These are phyloP conservation scores for Dictyostelium discoideum DNA, from an alignment of 78 protist species.

Conservation along the genomic window DNA sequence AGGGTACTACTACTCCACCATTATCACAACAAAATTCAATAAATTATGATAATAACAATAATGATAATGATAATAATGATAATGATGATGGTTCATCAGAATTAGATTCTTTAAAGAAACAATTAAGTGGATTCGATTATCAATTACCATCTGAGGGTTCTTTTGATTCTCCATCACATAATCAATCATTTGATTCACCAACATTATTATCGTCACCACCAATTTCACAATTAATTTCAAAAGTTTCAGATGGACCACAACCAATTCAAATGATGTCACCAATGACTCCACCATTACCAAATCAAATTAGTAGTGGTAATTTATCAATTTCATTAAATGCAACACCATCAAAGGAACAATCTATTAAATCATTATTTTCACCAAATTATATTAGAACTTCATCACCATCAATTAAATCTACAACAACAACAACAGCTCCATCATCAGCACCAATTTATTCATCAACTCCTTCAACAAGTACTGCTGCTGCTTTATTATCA, in stretches of 20 bases:
- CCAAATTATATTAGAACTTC: slow-evolving; percentile 27
- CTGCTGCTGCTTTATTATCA: slow-evolving; percentile 1
- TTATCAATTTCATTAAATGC: background rate
- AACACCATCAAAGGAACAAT: background rate
- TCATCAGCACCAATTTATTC: slow-evolving; percentile 11
- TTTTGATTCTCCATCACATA: background rate
- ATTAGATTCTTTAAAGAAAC: slow-evolving; percentile 23
- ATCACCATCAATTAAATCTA: slow-evolving; percentile 9
- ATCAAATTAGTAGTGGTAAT: background rate
- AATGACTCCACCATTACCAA: background rate
- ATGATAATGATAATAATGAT: background rate
- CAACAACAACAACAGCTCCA: too few relatives aligned
- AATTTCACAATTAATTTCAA: background rate
- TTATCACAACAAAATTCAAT: background rate
- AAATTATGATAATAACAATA: background rate
- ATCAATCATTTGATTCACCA: background rate
- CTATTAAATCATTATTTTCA: slow-evolving; percentile 15
- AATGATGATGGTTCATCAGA: background rate
- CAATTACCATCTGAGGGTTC: background rate
- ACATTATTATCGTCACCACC: background rate
- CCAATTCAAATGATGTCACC: slow-evolving; percentile 22
- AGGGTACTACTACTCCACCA: background rate
- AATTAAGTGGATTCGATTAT: background rate
- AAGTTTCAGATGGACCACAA: slow-evolving; percentile 13
- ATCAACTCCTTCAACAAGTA: background rate